phyloP scores from a whole-genome alignment of 495 filamentous ascomycete genomes.

The Parachaetomium inaequale region DNA sequence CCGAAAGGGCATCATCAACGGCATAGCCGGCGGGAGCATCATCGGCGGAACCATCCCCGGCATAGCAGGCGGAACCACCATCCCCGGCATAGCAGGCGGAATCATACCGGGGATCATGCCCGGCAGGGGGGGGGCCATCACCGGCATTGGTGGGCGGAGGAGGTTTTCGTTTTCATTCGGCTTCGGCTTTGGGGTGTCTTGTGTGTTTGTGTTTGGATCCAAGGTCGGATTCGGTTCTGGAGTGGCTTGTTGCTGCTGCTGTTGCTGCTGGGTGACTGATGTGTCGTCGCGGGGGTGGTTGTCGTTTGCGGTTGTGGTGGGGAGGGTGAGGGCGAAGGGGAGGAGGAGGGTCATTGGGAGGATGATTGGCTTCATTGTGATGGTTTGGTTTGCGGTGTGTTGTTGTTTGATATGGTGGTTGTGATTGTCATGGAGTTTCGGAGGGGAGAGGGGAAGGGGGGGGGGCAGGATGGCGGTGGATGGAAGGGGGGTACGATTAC shows the following conservation, averaged over 20 bases:
- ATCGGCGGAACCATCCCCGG: neutral
- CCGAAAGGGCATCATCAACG: no score
- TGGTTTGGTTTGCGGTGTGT: neutral
- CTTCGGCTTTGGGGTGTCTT: neutral
- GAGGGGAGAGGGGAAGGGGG: neutral
- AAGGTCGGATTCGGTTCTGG: neutral
- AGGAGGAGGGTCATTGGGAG: neutral
- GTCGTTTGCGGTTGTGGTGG: neutral
- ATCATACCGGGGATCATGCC: neutral
- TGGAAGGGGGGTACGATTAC: neutral
- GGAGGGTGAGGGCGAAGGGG: constrained; percentile 1
- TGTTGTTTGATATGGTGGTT: neutral
- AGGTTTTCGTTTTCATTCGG: neutral
- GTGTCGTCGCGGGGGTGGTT: neutral
- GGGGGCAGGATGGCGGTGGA: neutral
- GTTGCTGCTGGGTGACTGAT: neutral
- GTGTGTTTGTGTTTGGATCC: neutral
- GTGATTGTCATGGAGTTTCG: neutral
- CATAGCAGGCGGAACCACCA: neutral
- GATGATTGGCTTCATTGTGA: neutral
- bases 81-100: neutral
- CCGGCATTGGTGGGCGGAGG: neutral
- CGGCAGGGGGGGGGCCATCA: neutral
- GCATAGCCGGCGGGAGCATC: no score
- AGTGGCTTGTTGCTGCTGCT: neutral